Conservation (phyloP, 75 land plant genomes). For the Chamaecyparis obtusa region DNA sequence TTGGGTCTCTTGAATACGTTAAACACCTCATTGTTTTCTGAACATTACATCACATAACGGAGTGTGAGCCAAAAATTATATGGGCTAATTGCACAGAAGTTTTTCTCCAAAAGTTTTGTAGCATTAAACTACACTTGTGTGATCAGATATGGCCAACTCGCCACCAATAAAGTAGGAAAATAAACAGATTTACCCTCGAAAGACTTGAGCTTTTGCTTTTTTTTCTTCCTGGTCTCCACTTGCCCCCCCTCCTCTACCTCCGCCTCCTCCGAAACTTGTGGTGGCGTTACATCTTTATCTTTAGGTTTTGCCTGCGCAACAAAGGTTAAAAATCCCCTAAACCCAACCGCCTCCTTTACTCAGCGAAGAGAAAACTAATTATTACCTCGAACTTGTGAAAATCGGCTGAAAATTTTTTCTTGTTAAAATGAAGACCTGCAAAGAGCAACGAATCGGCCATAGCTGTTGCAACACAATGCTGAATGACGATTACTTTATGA, state of each 20-base stretch:
- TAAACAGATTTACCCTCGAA: slow-evolving; percentile 5
- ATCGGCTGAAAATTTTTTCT: slow-evolving; percentile 59
- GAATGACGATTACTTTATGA: not conserved
- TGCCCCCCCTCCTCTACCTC: not conserved
- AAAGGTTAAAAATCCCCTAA: not conserved
- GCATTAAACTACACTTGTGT: no score
- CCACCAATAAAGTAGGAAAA: not conserved
- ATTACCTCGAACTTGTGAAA: slow-evolving; percentile 58
- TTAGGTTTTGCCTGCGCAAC: slow-evolving; percentile 2
- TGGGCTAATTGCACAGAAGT: no score
- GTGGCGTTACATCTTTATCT: slow-evolving; percentile 3
- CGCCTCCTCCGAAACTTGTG: not conserved
- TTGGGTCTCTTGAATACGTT: slow-evolving; percentile 42
- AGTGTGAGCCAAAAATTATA: not conserved
- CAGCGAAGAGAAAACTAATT: not conserved
- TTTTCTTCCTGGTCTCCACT: slow-evolving; percentile 24
- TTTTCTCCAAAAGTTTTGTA: no score
- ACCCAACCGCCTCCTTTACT: not conserved
- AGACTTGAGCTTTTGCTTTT: slow-evolving; percentile 11
- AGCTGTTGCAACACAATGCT: not conserved
- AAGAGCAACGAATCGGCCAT: slow-evolving; percentile 36
- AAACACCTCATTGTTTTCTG: slow-evolving; percentile 43
- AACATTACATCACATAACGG: not conserved
- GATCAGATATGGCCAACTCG: not conserved
- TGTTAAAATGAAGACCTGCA: slow-evolving; percentile 58